Percentiles rank a stretch among this genome's conserved stretches.
Conservation (phyloP, 139 green algal genomes). For the Coelastrella sp. region DNA sequence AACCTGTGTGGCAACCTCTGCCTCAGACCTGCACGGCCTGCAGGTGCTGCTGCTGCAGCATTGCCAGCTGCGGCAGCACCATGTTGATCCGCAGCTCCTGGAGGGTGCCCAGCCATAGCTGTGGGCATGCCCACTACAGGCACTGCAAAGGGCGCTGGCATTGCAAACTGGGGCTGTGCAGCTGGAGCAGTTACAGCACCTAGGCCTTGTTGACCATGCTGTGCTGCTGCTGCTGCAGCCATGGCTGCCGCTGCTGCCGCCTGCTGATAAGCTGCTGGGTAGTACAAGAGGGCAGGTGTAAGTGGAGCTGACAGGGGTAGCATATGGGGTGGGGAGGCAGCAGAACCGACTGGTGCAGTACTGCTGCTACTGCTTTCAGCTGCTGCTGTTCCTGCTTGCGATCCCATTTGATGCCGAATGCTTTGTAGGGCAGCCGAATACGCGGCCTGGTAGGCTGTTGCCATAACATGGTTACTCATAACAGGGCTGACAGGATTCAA, state of each 20-base stretch:
- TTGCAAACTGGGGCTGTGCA: neutral
- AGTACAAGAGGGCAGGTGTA: slow-evolving; percentile 45
- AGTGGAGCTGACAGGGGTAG: slow-evolving; percentile 12
- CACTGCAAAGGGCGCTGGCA: slow-evolving; percentile 26
- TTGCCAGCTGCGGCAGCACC: slow-evolving; percentile 20
- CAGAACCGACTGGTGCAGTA: neutral
- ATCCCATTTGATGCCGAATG: slow-evolving; percentile 28
- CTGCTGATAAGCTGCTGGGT: slow-evolving; percentile 55
- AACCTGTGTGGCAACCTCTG: slow-evolving; percentile 11
- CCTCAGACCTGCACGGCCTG: slow-evolving; percentile 4
- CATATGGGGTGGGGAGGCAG: neutral
- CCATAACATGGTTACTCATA: slow-evolving; percentile 57
- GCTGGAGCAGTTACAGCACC: neutral
- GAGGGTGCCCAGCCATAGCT: slow-evolving; percentile 2
- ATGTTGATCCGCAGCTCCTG: slow-evolving; percentile 44
- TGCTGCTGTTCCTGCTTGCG: slow-evolving; percentile 25
- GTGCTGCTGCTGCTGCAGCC: slow-evolving; percentile 19
- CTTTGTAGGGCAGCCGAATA: slow-evolving; percentile 59
- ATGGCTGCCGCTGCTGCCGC: slow-evolving; percentile 26
- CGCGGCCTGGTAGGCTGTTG: slow-evolving; percentile 63
- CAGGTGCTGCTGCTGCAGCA: slow-evolving; percentile 34
- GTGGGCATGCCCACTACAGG: slow-evolving; percentile 29
- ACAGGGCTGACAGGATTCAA: slow-evolving; percentile 31
- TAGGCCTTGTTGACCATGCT: slow-evolving; percentile 28
- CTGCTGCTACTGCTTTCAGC: slow-evolving; percentile 5